phyloP scores from a whole-genome alignment of 75 land plant genomes.

The Ceratopteris richardii region DNA sequence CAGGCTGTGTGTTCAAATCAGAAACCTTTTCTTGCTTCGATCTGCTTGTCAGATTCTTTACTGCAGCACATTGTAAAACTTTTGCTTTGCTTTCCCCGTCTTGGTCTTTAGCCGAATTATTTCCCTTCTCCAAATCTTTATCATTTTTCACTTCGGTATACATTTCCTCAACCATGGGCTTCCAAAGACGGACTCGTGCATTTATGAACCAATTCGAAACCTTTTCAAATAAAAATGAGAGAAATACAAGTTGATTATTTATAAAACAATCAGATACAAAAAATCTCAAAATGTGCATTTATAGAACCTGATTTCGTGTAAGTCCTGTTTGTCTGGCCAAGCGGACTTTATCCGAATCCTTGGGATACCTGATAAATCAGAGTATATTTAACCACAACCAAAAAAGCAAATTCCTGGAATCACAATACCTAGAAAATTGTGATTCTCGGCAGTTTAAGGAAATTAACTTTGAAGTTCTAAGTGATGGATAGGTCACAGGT shows the following conservation, averaged over 20 bases:
- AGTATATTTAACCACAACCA: neutral
- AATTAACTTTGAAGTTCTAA: no score
- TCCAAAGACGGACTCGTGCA: conserved; percentile 96
- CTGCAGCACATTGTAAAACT: neutral
- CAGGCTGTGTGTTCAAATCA: neutral
- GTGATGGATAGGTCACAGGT: no score
- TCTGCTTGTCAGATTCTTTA: neutral
- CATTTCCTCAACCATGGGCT: conserved; percentile 99
- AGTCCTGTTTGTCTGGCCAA: conserved; percentile 94
- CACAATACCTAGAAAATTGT: no score
- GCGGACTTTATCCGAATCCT: conserved; percentile 84
- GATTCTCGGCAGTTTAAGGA: no score
- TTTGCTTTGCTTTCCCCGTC: neutral
- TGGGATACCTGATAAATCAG: conserved; percentile 66
- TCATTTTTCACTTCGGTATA: conserved; percentile 68
- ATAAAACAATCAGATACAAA: no score
- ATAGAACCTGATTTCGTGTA: conserved; percentile 75
- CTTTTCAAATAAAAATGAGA: conserved; percentile 11
- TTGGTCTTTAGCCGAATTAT: neutral
- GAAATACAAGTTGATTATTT: no score
- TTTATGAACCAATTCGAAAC: conserved; percentile 99
- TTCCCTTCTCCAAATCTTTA: neutral
- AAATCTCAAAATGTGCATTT: no score
- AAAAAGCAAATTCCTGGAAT: neutral
- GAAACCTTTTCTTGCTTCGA: neutral